These are phyloP conservation scores for Camellia sinensis DNA, from an alignment of 148 eudicot genomes.

Conservation along the genomic window DNA sequence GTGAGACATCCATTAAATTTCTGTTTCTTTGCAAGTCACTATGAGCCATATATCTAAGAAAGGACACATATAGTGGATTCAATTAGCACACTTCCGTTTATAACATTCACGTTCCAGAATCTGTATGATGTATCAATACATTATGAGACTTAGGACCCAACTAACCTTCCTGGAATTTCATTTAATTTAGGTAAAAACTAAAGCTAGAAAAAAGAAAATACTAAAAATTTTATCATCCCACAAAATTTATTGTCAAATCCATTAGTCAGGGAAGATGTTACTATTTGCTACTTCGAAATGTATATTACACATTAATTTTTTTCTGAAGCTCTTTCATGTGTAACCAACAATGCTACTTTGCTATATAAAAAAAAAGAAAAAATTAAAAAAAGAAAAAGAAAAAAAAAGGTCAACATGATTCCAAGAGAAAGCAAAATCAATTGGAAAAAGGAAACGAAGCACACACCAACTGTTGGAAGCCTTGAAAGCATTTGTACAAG, in stretches of 20 bases:
- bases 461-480: conserved; percentile 75
- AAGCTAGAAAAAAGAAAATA: neutral
- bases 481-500: conserved; percentile 82
- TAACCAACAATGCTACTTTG: neutral
- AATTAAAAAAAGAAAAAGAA: neutral
- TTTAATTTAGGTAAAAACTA: neutral
- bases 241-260: neutral
- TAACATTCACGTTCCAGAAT: neutral
- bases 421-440: neutral
- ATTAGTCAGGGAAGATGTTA: neutral
- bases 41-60: no score
- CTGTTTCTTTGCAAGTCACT: no score
- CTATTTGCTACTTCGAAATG: neutral
- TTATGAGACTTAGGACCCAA: neutral
- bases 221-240: neutral
- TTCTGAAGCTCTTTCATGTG: neutral
- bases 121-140: neutral
- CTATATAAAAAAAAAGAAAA: neutral
- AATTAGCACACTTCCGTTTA: neutral
- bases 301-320: no score
- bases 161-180: neutral
- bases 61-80: no score
- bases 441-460: neutral
- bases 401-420: no score
- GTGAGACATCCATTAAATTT: no score